phyloP scores from a whole-genome alignment of 2,329 filamentous ascomycete species.

The Graphilbum sp. region DNA sequence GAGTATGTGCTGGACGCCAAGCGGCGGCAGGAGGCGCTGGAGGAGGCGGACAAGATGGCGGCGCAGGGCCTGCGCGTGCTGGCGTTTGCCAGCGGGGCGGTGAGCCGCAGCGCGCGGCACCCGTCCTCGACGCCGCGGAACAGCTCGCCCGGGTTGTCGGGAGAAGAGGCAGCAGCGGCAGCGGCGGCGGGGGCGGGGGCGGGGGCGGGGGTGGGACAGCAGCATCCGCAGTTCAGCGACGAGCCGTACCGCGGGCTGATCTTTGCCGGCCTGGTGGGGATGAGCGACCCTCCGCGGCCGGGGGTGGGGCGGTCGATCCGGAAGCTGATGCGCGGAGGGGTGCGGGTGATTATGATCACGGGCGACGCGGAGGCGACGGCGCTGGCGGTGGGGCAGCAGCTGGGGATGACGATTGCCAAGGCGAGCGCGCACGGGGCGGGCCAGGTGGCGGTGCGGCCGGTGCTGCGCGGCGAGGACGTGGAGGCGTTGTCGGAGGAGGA shows the following conservation, averaged over 20 bases:
- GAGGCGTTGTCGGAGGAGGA: conserved; percentile 80
- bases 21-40: conserved; percentile 55
- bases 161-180: conserved; percentile 24
- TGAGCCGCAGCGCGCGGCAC: conserved; percentile 16
- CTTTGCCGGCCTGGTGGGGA: conserved; percentile 86
- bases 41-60: conserved; percentile 76
- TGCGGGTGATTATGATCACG: conserved; percentile 98
- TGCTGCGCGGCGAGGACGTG: conserved; percentile 81
- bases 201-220: conserved; percentile 11
- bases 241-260: conserved; percentile 69
- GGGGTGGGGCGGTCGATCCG: conserved; percentile 82
- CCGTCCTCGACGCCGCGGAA: no score
- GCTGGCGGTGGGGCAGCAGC: conserved; percentile 78
- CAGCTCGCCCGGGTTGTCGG: no score
- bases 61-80: conserved; percentile 78
- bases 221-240: conserved; percentile 34
- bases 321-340: conserved; percentile 79
- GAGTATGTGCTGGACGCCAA: conserved; percentile 72
- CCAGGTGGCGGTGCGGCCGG: conserved; percentile 47
- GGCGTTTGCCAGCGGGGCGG: conserved; percentile 76
- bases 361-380: conserved; percentile 93
- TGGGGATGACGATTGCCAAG: conserved; percentile 73
- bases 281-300: conserved; percentile 89
- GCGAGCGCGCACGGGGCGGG: conserved; percentile 33
- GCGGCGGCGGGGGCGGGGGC: conserved; percentile 14